Evolutionary conservation across 2,329 filamentous ascomycete species (phyloP), one percentile per base, ranked within the genome.

Genomic region (Camillea tinctor): DNA sequence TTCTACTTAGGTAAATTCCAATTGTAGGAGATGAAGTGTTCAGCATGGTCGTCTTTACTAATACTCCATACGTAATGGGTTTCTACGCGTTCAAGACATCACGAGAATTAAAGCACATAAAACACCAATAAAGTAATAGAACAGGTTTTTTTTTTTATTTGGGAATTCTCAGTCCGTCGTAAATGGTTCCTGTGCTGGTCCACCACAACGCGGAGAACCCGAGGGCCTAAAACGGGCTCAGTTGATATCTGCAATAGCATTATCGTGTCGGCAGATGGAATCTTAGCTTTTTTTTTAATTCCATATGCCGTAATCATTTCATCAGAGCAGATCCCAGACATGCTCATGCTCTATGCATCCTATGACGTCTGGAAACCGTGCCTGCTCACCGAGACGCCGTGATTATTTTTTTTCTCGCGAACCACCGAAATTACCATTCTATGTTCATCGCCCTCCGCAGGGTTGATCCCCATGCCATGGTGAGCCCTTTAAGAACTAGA

Each of bases 111-210:
- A n/a, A n/a, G 17, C 13, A 44, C 6, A 44, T 17, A n/a, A 44
- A 44, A n/a, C 4, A 11, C 3, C n/a, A 1, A 44, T 9, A 17
- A 17, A 15, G 11, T 44, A 44, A 50, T 50, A 24, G 36, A 44
- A 54, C 17, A n/a, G n/a, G n/a, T n/a, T n/a, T 11, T 21, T 48
- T 48, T 55, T 55, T 55, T 55, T 55, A 24, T 55, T 55, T 50
- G 54, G 30, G 36, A 55, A 76, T 77, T 74, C 75, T 77, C 73
- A 77, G 74, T 77, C 72, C 74, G 68, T 72, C 73, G 71, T 74
- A 73, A 72, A 72, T 72, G 70, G 72, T 70, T 69, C 68, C 66
- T 72, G 66, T 71, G 61, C 62, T 66, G 67, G 67, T 70, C 71
- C 71, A 72, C 70, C 68, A 72, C 68, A 69, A 68, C 68, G 64